phyloP scores from a whole-genome alignment of 164 flowering plant species.

The Euptelea pleiosperma region DNA sequence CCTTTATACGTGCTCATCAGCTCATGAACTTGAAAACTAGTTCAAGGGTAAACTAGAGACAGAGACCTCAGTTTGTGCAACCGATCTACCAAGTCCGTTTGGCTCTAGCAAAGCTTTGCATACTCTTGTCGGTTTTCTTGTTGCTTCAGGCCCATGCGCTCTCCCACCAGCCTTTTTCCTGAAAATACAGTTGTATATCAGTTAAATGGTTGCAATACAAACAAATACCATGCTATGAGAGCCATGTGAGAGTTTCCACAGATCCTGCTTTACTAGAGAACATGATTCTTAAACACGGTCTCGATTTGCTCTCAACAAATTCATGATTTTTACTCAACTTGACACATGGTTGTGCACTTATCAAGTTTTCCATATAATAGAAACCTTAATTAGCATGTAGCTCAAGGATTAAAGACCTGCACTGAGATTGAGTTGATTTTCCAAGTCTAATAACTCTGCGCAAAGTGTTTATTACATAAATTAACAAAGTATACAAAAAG shows the following conservation, averaged over 20 bases:
- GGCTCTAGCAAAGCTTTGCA: constrained; percentile 40
- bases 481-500: too few species aligned
- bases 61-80: constrained; percentile 33
- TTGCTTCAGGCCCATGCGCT: constrained; percentile 34
- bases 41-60: constrained; percentile 14
- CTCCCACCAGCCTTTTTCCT: constrained; percentile 51
- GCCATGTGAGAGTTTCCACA: background rate
- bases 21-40: too few species aligned
- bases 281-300: background rate
- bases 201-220: background rate
- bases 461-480: background rate
- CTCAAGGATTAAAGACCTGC: background rate
- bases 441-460: background rate
- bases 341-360: background rate
- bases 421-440: background rate
- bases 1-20: too few species aligned
- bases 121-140: constrained; percentile 43
- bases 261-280: background rate
- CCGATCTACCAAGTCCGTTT: constrained; percentile 24
- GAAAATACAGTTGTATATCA: constrained; percentile 15
- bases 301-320: background rate
- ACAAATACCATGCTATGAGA: background rate
- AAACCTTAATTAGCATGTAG: background rate
- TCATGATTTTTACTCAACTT: background rate
- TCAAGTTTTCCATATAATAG: background rate